Evolutionary conservation across 345 rosid genomes (phyloP), one percentile per base, ranked within the genome.

Genomic region (Bretschneidera sinensis): DNA sequence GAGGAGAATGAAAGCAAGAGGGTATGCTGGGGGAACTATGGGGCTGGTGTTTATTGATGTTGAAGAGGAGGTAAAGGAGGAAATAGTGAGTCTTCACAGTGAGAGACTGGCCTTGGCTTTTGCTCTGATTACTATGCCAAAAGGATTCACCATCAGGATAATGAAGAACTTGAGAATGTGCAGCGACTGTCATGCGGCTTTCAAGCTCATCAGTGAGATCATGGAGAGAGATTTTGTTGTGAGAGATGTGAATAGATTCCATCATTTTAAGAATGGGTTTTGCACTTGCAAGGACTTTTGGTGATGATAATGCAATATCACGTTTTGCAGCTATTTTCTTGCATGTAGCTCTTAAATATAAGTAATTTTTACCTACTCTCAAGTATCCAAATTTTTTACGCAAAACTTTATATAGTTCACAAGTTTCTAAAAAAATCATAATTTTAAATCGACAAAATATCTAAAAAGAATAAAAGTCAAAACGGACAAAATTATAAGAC

Each of bases 161-260:
- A 84, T 84, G 80, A 84, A 89, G 68, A 89, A 79, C 71, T 60
- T 89, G 77, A 80, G 88, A 76, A 89, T 86, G 84, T 89, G 96
- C 62, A 47, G 76, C 33, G 87, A 82, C 56, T 86, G 96, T 50
- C 92, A 86, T 23, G 82, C 77, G 17, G 88, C 85, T 54, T 88
- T 85, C 79, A 85, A 85, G 76, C 56, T 78, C 45, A 82, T 82
- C 21, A 82, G 87, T 78, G 76, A 71, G 45, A 86, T 84, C 63
- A 81, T 77, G 22, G 63, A 71, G 59, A 81, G 88, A 61, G 84
- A 84, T 7, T 67, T 86, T 57, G 70, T 89, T 3, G 92, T 89
- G 15, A 81, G 92, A 50, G 96, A 89, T 74, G 66, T 84, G 24
- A 86, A 82, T 57, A 82, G 94, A 74, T 86, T 89, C 76, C 96